These are phyloP conservation scores for Choiromyces venosus DNA, from an alignment of 495 filamentous ascomycete genomes.

Conservation along the genomic window DNA sequence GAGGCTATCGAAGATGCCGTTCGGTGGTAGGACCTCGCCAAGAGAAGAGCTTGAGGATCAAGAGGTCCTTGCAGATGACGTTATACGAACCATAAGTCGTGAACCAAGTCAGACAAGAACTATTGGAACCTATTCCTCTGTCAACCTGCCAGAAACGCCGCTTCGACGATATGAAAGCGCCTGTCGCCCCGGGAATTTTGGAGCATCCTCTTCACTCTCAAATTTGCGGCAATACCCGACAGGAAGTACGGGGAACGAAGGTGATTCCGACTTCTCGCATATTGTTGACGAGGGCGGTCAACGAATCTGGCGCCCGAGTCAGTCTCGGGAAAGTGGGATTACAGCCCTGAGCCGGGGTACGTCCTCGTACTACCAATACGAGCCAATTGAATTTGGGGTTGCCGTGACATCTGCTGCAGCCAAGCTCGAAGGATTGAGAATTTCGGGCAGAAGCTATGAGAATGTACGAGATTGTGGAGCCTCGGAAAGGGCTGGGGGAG, in stretches of 20 bases:
- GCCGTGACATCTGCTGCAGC: slow-evolving; percentile 32
- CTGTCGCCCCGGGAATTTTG: slow-evolving; percentile 19
- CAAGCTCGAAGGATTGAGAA: slow-evolving; percentile 10
- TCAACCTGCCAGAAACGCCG: slow-evolving; percentile 31
- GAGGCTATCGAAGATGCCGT: slow-evolving; percentile 20
- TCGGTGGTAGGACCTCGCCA: slow-evolving; percentile 9
- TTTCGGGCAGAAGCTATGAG: slow-evolving; percentile 23
- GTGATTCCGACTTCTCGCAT: slow-evolving; percentile 24
- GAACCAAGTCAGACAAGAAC: slow-evolving; percentile 33
- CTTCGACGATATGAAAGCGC: slow-evolving; percentile 31
- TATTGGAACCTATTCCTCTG: slow-evolving; percentile 33
- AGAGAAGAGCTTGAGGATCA: slow-evolving; percentile 13
- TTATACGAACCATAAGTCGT: slow-evolving; percentile 29
- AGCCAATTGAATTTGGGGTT: slow-evolving; percentile 37
- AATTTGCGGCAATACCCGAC: slow-evolving; percentile 20
- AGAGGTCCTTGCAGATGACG: slow-evolving; percentile 29
- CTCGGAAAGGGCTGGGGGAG: slow-evolving; percentile 8
- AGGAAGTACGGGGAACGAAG: slow-evolving; percentile 9
- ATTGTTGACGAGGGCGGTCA: slow-evolving; percentile 32
- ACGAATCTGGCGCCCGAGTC: slow-evolving; percentile 31
- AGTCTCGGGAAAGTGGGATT: slow-evolving; percentile 29
- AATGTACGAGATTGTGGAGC: slow-evolving; percentile 18
- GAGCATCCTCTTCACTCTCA: slow-evolving; percentile 25
- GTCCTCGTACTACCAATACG: slow-evolving; percentile 35
- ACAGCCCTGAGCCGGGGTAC: slow-evolving; percentile 31